Evolutionary conservation across 2,329 filamentous ascomycete genomes (phyloP).

Genomic region (Pyricularia sp.): DNA sequence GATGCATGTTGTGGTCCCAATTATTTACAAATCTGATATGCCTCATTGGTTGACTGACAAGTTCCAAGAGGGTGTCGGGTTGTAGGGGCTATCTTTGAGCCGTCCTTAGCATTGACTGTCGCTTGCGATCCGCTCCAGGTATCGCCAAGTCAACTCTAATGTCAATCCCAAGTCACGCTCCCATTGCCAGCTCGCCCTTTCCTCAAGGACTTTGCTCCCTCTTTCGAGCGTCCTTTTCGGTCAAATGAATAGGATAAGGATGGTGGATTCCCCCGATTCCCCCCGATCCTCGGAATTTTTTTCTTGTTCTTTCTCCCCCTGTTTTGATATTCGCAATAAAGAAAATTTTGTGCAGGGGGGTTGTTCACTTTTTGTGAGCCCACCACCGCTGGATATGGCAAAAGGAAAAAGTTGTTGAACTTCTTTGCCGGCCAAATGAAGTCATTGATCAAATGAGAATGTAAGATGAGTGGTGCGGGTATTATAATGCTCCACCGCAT

Average conservation of each 20-base stretch:
- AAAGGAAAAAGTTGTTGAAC: background rate
- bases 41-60: background rate
- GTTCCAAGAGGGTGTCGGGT: background rate
- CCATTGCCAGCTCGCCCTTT: background rate
- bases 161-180: background rate
- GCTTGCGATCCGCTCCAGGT: background rate
- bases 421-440: background rate
- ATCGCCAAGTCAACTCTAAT: background rate
- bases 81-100: background rate
- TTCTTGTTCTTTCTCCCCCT: background rate
- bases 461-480: background rate
- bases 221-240: background rate
- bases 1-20: background rate
- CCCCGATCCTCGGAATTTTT: constrained; percentile 1
- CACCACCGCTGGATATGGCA: background rate
- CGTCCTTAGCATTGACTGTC: background rate
- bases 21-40: background rate
- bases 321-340: background rate
- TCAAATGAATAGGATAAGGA: background rate
- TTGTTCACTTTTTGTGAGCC: background rate
- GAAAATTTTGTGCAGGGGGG: background rate
- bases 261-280: background rate
- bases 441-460: background rate
- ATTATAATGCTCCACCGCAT: background rate
- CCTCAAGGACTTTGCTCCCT: background rate